Base-by-base conservation (phyloP, 1,284 basidiomycete species). In the Psilocybe mexicana region DNA sequence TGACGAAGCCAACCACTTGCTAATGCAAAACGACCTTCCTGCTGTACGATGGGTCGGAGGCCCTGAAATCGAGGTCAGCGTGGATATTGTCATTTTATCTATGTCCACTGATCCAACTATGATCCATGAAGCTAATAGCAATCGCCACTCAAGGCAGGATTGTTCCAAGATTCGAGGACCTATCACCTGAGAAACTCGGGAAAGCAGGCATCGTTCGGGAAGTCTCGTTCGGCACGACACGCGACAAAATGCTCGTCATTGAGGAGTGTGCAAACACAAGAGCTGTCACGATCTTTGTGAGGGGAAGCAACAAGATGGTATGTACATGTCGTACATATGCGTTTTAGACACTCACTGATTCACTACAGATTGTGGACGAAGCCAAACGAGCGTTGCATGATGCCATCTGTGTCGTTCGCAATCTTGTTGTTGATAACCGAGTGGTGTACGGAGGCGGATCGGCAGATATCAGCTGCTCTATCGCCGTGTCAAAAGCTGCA, bases 21-120 rank as follows among this genome's bases (percentile, higher is more conserved):
- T 99, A 66, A 94, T 99, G 89, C 96, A 98, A 78, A 98, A 98
- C 71, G 92, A 96, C 12, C 80, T 99, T 44, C 97, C 96, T 43
- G 94, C 96, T n/a, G 96, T 99, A 25, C 85, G 96, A 71, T 99
- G 97, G 96, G 96, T 99, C 57, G 96, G 96, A 61, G 97, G 96
- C 23, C 96, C 97, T 1, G 96, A 99, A 74, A 97, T 99, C 62
- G 96, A 99, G 87, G 93, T 94, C 59, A 50, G 78, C 60, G 10
- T 10, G 18, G 23, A 18, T 6, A 12, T 40, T 25, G 2, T 42
- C 18, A 6, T 40, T 42, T 2, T 48, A 30, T n/a, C 40, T 38
- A 52, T 60, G 45, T 3, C 10, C 23, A 10, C 26, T 26, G 38
- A 40, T 33, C 30, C 43, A 53, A 40, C 40, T 44, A 42, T 58